Conservation (phyloP, 169 alveolate genomes). For the Plasmodium billcollinsi region DNA sequence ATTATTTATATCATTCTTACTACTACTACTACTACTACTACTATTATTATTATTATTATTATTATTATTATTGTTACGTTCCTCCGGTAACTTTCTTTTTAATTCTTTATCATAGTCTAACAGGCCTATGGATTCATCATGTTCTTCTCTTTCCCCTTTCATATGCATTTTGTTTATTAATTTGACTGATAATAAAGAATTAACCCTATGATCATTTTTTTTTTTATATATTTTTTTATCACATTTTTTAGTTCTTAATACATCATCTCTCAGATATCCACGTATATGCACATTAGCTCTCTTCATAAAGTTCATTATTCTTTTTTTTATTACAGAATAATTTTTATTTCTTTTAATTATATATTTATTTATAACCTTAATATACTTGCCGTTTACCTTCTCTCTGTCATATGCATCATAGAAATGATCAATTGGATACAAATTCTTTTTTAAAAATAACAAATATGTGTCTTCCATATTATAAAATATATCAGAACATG, state of each 20-base stretch:
- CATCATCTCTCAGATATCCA: too few relatives aligned
- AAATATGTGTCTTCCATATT: constrained; percentile 35
- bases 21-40: too few relatives aligned
- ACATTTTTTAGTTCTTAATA: too few relatives aligned
- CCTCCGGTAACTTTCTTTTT: too few relatives aligned
- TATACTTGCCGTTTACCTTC: constrained; percentile 2
- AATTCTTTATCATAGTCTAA: neutral
- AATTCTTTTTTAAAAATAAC: constrained; percentile 53
- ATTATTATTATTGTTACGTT: too few relatives aligned
- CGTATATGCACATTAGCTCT: too few relatives aligned
- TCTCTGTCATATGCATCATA: constrained; percentile 32
- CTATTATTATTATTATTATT: too few relatives aligned
- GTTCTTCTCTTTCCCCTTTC: neutral
- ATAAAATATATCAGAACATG: neutral
- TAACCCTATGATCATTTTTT: neutral
- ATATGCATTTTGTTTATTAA: too few relatives aligned
- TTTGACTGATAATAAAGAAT: too few relatives aligned
- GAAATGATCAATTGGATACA: constrained; percentile 13
- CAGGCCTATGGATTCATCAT: neutral
- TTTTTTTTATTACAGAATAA: neutral
- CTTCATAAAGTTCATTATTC: neutral
- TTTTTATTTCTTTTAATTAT: constrained; percentile 46
- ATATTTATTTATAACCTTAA: constrained; percentile 11
- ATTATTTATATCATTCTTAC: too few relatives aligned
- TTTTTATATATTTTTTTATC: neutral